A percentile compares a stretch with the other conserved stretches of the same genome.
These are phyloP conservation scores for Chaetomium sp. DNA, from an alignment of 2,329 filamentous ascomycete species.

Conservation along the genomic window DNA sequence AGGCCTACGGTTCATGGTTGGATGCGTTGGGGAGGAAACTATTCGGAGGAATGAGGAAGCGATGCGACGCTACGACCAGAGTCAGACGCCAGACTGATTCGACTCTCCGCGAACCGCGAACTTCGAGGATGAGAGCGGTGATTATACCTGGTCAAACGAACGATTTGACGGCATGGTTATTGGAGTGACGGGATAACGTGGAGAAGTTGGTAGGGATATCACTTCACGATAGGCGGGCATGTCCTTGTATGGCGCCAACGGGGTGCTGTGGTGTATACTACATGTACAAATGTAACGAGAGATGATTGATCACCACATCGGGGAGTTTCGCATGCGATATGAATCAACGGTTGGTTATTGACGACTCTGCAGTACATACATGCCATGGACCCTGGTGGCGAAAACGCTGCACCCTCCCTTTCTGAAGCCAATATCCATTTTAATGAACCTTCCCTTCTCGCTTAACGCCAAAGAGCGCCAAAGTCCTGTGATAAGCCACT, in stretches of 20 bases:
- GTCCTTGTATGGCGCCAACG: no score
- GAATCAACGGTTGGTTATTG: no score
- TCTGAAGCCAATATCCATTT: constrained; percentile 1
- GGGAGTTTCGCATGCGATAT: no score
- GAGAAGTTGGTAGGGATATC: constrained; percentile 10
- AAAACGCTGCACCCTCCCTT: constrained; percentile 3
- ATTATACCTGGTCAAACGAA: not conserved
- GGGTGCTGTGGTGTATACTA: constrained; percentile 14
- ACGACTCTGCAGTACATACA: not conserved
- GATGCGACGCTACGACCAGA: no score
- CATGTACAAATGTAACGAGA: constrained; percentile 15
- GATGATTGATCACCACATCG: not conserved
- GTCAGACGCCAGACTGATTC: not conserved
- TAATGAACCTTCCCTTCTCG: not conserved
- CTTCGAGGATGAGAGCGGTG: no score
- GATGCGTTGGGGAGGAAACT: not conserved
- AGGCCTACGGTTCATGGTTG: not conserved
- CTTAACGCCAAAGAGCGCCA: constrained; percentile 16
- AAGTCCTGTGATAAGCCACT: constrained; percentile 17
- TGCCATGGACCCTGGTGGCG: constrained; percentile 2
- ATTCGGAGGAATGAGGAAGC: not conserved
- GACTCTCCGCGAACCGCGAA: not conserved
- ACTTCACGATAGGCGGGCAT: no score
- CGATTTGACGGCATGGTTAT: not conserved
- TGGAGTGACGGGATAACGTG: not conserved